Evolutionary conservation across 139 green algal genomes (phyloP).

Genomic region (Micractinium sp.): DNA sequence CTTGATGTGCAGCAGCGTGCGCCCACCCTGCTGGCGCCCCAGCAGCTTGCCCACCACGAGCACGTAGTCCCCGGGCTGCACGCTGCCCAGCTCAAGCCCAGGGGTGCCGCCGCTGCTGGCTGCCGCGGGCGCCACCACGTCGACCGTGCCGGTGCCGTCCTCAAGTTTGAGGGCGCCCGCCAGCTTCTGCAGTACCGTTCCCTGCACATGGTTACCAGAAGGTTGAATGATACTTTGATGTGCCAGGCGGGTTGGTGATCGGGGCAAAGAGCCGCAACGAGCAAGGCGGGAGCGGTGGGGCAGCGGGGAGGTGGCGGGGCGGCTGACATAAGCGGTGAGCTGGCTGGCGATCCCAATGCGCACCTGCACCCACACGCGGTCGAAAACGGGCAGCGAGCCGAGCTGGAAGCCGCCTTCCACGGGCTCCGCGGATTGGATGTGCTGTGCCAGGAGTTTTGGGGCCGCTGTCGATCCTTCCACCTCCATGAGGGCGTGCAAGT

Average conservation of each 20-base stretch:
- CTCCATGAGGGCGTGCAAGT: neutral
- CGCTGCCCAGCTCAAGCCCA: neutral
- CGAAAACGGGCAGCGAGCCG: neutral
- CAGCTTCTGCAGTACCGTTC: slow-evolving; percentile 12
- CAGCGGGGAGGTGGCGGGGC: too few species aligned
- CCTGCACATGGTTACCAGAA: too few species aligned
- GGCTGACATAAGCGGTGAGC: neutral
- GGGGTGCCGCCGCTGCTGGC: neutral
- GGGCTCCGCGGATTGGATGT: neutral
- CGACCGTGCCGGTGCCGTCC: slow-evolving; percentile 21
- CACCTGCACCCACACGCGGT: slow-evolving; percentile 34
- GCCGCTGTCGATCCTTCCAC: neutral
- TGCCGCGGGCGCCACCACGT: neutral
- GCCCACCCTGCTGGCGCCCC: neutral
- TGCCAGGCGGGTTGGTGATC: neutral
- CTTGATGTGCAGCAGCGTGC: neutral
- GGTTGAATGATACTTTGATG: neutral
- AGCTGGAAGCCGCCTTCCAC: neutral
- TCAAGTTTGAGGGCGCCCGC: neutral
- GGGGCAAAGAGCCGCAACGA: neutral
- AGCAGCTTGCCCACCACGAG: slow-evolving; percentile 33
- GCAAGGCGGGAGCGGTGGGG: neutral
- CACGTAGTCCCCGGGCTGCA: slow-evolving; percentile 5
- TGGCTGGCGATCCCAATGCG: neutral
- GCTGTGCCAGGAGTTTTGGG: slow-evolving; percentile 26